Evolutionary conservation across 108 stramenopile species (phyloP).

Genomic region (Aureococcus anophagefferens): DNA sequence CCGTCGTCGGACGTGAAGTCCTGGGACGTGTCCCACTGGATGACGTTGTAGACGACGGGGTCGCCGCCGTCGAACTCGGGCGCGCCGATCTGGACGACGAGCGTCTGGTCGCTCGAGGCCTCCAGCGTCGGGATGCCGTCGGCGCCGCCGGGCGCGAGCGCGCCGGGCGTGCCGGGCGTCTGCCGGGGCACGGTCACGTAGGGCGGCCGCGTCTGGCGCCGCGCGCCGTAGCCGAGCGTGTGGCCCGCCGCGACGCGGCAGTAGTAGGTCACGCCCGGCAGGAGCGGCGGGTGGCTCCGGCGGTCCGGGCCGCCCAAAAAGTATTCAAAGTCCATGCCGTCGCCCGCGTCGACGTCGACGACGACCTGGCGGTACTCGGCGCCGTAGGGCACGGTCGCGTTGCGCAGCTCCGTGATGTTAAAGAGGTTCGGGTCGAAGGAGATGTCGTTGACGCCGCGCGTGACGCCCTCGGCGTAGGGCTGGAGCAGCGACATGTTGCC

Average conservation of each 20-base stretch:
- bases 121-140: conserved; percentile 29
- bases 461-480: neutral
- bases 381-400: neutral
- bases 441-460: neutral
- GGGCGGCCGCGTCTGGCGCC: conserved; percentile 41
- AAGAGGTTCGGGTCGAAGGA: neutral
- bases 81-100: conserved; percentile 49
- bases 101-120: conserved; percentile 27
- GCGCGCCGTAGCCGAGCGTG: conserved; percentile 44
- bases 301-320: neutral
- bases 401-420: neutral
- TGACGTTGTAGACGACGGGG: conserved; percentile 51
- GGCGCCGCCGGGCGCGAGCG: conserved; percentile 27
- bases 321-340: conserved; percentile 10
- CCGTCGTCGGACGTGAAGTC: conserved; percentile 34
- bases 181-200: conserved; percentile 32
- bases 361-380: neutral
- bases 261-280: conserved; percentile 40
- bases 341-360: conserved; percentile 22
- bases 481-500: conserved; percentile 46
- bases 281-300: conserved; percentile 10
- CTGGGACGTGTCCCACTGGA: conserved; percentile 64
- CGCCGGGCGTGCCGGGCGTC: conserved; percentile 37
- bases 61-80: conserved; percentile 62
- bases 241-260: conserved; percentile 48